Evolutionary conservation across 768 basidiomycete species (phyloP).

Genomic region (Lactifluus pinguis): DNA sequence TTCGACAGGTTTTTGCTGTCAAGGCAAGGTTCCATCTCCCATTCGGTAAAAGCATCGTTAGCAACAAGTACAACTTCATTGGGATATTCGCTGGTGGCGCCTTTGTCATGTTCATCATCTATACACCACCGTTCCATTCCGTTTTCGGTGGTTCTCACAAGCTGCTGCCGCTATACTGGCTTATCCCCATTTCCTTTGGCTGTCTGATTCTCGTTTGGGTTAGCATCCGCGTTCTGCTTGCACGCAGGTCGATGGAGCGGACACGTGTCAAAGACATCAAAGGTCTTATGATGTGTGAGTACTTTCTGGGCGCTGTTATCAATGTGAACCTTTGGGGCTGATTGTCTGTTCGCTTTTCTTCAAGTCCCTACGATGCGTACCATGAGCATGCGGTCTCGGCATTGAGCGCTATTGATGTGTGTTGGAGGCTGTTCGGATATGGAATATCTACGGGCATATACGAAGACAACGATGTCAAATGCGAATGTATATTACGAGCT

Average conservation of each 20-base stretch:
- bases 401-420: neutral
- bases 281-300: conserved; percentile 66
- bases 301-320: neutral
- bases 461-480: too few relatives aligned
- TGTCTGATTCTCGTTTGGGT: conserved; percentile 47
- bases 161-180: conserved; percentile 58
- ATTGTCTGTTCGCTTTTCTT: conserved; percentile 4
- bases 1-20: conserved; percentile 49
- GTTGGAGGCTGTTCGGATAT: neutral
- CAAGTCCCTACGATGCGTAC: conserved; percentile 40
- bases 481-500: too few relatives aligned
- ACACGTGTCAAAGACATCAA: conserved; percentile 54
- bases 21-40: conserved; percentile 56
- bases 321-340: neutral
- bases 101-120: conserved; percentile 59
- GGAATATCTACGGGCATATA: neutral
- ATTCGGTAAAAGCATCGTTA: conserved; percentile 47
- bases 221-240: conserved; percentile 46
- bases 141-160: conserved; percentile 55
- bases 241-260: conserved; percentile 47
- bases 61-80: conserved; percentile 56
- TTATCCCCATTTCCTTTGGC: conserved; percentile 55
- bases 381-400: conserved; percentile 23
- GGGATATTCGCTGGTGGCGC: conserved; percentile 54
- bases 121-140: conserved; percentile 59